Evolutionary conservation across 1,284 basidiomycete genomes (phyloP), one percentile per base, ranked within the genome.

Genomic region (Marasmius sp.): DNA sequence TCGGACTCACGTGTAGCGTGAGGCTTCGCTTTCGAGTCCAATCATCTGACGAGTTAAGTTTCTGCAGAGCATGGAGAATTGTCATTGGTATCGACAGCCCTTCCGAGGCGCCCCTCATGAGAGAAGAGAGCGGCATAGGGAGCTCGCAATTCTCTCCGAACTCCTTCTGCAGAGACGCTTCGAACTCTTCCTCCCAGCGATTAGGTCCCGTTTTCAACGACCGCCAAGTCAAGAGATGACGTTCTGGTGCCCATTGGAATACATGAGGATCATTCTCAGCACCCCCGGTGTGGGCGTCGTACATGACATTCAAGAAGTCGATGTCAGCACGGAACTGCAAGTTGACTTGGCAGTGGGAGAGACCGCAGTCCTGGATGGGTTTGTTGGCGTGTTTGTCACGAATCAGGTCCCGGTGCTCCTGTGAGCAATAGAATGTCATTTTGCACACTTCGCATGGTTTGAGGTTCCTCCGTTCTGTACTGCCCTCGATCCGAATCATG

Each of bases 11-110:
- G 61, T 76, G 74, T 43, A 77, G 70, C 16, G 63, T 68, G 1
- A 76, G 62, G 3, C 63, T 70, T 14, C 71, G 62, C 52, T 71
- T 70, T 47, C 62, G 67, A 1, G 74, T 75, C 74, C 74, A 77
- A 34, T 54, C 51, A 10, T 70, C 65, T 7, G 69, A 66, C 1
- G 45, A 54, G 47, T 74, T 70, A 18, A 76, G 59, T 8, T 64
- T 61, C 55, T 77, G 73, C 11, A 77, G 67, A 2, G 65, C 72
- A 59, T 65, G 71, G 16, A 77, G 58, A 41, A 75, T 73, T 4
- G 74, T 74, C 74, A 77, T 68, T 0, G 74, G 70, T 67, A 74
- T 69, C 4, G 71, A 72, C 33, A 78, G 65, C 16, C 58, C 66
- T 3, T 74, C 69, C 0, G 72, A 69, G 6, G 67, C 67, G 10